Evolutionary conservation across 805 yeast species (phyloP).

Genomic region (Candida ponderosae): DNA sequence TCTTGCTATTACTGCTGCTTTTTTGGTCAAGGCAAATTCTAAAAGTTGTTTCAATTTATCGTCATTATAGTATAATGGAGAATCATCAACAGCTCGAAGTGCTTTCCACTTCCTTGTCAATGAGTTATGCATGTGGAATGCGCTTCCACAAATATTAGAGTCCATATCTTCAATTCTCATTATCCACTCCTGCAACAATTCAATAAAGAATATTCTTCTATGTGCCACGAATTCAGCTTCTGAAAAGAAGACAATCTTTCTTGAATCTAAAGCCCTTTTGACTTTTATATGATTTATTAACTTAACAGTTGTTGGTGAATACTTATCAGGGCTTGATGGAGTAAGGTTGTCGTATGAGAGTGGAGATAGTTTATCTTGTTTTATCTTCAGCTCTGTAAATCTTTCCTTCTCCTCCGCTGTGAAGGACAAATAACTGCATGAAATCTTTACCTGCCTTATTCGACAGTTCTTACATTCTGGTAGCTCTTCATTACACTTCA

Average conservation of each 20-base stretch:
- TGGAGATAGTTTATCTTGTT: neutral
- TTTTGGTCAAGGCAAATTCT: conserved; percentile 1
- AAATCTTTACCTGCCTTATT: conserved; percentile 18
- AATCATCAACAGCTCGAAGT: neutral
- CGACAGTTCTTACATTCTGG: conserved; percentile 41
- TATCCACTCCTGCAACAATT: conserved; percentile 2
- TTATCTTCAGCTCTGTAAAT: conserved; percentile 7
- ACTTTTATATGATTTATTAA: neutral
- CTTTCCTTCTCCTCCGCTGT: conserved; percentile 12
- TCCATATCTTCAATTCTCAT: neutral
- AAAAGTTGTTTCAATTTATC: neutral
- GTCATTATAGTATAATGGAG: neutral
- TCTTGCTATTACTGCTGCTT: conserved; percentile 3
- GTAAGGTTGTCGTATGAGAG: too few relatives aligned
- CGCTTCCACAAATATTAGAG: neutral
- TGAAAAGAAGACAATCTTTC: conserved; percentile 3
- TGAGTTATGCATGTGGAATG: neutral
- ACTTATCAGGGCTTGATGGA: neutral
- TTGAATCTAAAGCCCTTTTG: conserved; percentile 5
- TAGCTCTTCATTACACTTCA: conserved; percentile 42
- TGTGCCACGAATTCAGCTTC: conserved; percentile 5
- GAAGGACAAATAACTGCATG: conserved; percentile 17
- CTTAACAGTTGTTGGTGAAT: neutral
- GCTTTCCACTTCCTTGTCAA: neutral
- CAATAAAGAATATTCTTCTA: conserved; percentile 6